A percentile compares a stretch with the other conserved stretches of the same genome.
Evolutionary conservation across 345 rosid genomes (phyloP).

Genomic region (Syzygium aromaticum): DNA sequence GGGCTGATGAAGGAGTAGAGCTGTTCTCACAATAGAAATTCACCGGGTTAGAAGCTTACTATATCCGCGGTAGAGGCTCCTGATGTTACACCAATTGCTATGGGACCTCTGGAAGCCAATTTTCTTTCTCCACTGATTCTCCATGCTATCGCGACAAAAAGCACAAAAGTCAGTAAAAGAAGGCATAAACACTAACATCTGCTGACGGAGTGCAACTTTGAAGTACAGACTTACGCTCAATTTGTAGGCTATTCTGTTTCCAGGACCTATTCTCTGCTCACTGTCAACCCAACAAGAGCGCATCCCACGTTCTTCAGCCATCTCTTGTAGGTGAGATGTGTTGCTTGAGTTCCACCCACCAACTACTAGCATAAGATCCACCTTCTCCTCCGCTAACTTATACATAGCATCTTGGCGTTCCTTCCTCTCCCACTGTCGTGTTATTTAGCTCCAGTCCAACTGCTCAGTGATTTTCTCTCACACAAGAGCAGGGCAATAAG

Average conservation of each 20-base stretch:
- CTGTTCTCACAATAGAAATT: neutral
- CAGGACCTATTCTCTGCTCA: slow-evolving; percentile 85
- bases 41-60: slow-evolving; percentile 29
- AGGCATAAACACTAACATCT: neutral
- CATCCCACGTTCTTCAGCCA: slow-evolving; percentile 69
- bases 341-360: slow-evolving; percentile 99
- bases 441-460: neutral
- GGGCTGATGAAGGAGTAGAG: neutral
- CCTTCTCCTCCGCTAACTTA: slow-evolving; percentile 72
- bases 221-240: slow-evolving; percentile 37
- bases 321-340: slow-evolving; percentile 96
- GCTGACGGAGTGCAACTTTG: neutral
- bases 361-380: slow-evolving; percentile 76
- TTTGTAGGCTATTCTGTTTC: slow-evolving; percentile 75
- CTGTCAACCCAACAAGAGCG: slow-evolving; percentile 87
- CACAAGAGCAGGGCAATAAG: neutral
- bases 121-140: slow-evolving; percentile 80
- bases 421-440: neutral
- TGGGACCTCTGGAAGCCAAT: slow-evolving; percentile 72
- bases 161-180: neutral
- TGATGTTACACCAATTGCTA: slow-evolving; percentile 78
- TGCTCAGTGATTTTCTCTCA: neutral
- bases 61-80: slow-evolving; percentile 94
- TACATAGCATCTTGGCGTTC: slow-evolving; percentile 87
- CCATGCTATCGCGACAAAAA: slow-evolving; percentile 43